A percentile compares a stretch with the other conserved stretches of the same genome.
Evolutionary conservation across 257 asterid genomes (phyloP).

Genomic region (Hygrophila difformis): DNA sequence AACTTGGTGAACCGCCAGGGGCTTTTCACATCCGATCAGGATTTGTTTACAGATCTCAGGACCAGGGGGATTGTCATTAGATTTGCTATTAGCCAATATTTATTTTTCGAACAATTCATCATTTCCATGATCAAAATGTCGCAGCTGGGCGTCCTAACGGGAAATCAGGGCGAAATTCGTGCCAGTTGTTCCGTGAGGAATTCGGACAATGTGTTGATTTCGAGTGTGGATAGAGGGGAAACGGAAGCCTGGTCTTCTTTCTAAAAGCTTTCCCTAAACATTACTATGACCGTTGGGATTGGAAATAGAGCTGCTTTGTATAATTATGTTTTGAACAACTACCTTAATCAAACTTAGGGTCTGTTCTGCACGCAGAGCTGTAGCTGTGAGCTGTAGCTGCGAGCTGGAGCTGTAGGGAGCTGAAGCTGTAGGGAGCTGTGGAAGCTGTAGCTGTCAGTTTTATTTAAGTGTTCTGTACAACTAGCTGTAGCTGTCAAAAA

Average conservation of each 20-base stretch:
- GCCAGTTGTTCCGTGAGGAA: slow-evolving; percentile 48
- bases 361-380: too few species aligned
- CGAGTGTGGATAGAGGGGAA: too few species aligned
- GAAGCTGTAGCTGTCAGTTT: too few species aligned
- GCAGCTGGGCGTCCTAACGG: slow-evolving; percentile 55
- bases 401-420: too few species aligned
- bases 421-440: too few species aligned
- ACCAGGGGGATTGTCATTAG: slow-evolving; percentile 37
- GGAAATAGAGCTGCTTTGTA: background rate
- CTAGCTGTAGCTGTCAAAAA: too few species aligned
- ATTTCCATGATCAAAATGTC: slow-evolving; percentile 48
- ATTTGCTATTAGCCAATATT: slow-evolving; percentile 36
- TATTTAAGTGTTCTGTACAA: too few species aligned
- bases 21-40: slow-evolving; percentile 66
- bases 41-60: slow-evolving; percentile 42
- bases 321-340: background rate
- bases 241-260: slow-evolving; percentile 26
- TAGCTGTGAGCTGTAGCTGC: too few species aligned
- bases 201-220: too few species aligned
- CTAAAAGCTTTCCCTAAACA: slow-evolving; percentile 9
- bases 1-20: slow-evolving; percentile 68
- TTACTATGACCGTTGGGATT: too few species aligned
- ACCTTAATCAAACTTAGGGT: too few species aligned
- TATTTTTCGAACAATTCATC: slow-evolving; percentile 43
- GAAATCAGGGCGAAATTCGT: slow-evolving; percentile 49